Evolutionary conservation across 352 stramenopile genomes (phyloP), one percentile per base, ranked within the genome.

Genomic region (Phytopythium helicoides): DNA sequence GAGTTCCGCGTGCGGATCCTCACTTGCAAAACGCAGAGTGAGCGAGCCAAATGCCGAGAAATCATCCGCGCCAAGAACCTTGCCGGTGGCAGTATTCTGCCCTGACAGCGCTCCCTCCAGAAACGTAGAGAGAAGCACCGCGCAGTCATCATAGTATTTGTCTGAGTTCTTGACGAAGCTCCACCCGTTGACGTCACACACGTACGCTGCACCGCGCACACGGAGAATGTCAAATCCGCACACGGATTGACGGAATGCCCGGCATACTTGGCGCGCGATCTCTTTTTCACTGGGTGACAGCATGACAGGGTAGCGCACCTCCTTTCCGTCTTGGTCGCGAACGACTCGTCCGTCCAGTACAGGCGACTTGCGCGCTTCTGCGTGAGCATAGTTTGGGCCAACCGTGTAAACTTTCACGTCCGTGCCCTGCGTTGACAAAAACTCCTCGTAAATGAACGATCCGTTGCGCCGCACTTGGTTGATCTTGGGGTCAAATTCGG

Each of bases 361-460:
- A 0, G 98, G 98, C 21, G 86, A 98, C 78, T 99, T 99, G 40
- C 97, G 81, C n/a, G 98, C 98, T 69, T 99, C 98, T 0, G 97
- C 97, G 71, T 99, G 98, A 18, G 96, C 97, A 66, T 99, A 99
- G 62, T 98, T 92, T 0, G 96, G 86, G 2, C 97, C 97, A 7
- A 99, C 97, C 0, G 95, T 99, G 71, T 99, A 98, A 56, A 99
- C 98, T 71, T 99, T 99, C 40, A 99, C 97, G 74, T 99, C 98
- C 0, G 96, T 99, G 21, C 98, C 98, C 59, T 99, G 96, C 9
- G 98, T 99, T 47, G 97, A 96, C 1, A 99, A 80, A 66, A 99
- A 99, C 55, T 98, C 89, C 67, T 99, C 96, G 71, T 99, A 99
- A 56, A 99, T 96, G 71, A 89, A 99, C n/a, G 87, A 97, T 12